Evolutionary conservation across 768 basidiomycete genomes (phyloP).

Genomic region (Stropharia rugosoannulata): DNA sequence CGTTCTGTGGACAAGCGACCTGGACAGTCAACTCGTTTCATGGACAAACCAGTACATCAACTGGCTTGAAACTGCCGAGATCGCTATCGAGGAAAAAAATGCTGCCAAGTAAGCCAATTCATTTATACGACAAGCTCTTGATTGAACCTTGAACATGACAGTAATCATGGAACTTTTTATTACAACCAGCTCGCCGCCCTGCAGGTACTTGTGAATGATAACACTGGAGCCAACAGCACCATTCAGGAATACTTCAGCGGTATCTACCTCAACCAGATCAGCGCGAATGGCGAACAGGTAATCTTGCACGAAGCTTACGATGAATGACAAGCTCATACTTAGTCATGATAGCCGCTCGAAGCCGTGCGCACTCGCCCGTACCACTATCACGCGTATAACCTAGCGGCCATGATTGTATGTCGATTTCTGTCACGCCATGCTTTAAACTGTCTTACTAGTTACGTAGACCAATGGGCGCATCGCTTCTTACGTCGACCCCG

Average conservation of each 20-base stretch:
- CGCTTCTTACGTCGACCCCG: conserved; percentile 42
- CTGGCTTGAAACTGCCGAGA: conserved; percentile 52
- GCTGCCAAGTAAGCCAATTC: conserved; percentile 46
- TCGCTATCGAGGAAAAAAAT: conserved; percentile 44
- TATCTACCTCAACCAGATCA: conserved; percentile 53
- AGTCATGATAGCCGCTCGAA: conserved; percentile 49
- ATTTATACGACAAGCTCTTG: not conserved
- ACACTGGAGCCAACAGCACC: conserved; percentile 42
- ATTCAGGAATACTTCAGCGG: conserved; percentile 50
- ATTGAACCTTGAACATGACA: conserved; percentile 18
- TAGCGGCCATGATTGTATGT: conserved; percentile 65
- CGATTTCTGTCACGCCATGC: not conserved
- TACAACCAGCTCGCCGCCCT: conserved; percentile 58
- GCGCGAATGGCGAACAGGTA: conserved; percentile 57
- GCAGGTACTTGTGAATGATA: conserved; percentile 53
- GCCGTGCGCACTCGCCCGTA: conserved; percentile 59
- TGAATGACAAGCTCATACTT: not conserved
- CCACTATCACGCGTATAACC: conserved; percentile 68
- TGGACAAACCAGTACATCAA: conserved; percentile 53
- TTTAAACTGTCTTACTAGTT: not conserved
- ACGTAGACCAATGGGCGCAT: conserved; percentile 57
- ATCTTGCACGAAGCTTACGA: conserved; percentile 1
- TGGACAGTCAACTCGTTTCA: conserved; percentile 45
- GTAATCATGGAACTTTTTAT: conserved; percentile 69
- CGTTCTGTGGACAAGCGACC: conserved; percentile 51